phyloP scores from a whole-genome alignment of 1,284 basidiomycete species.

The Ceratobasidium sp. region DNA sequence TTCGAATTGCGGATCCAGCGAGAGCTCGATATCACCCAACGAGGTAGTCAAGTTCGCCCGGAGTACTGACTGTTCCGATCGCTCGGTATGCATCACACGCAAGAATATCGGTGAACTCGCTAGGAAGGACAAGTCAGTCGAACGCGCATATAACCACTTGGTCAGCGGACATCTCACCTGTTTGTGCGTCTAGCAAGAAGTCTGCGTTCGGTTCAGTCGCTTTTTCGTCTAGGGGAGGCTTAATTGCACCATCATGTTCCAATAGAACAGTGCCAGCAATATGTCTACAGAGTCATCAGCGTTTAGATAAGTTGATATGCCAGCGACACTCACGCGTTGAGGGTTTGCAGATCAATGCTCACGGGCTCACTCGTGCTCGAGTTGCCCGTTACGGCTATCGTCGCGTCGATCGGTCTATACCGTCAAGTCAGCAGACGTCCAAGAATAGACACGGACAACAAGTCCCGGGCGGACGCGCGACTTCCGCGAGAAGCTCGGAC shows the following conservation, averaged over 20 bases:
- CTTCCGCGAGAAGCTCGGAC: slow-evolving; percentile 17
- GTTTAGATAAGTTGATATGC: not conserved
- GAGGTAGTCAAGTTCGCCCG: slow-evolving; percentile 24
- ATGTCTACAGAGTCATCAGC: slow-evolving; percentile 9
- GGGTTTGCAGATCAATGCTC: slow-evolving; percentile 27
- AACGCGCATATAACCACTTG: slow-evolving; percentile 22
- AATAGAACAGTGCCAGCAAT: slow-evolving; percentile 37
- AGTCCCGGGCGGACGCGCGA: slow-evolving; percentile 19
- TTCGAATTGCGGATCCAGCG: slow-evolving; percentile 23
- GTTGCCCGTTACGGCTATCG: slow-evolving; percentile 16
- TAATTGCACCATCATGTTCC: slow-evolving; percentile 26
- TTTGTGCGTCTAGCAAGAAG: slow-evolving; percentile 28
- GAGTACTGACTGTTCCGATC: slow-evolving; percentile 18
- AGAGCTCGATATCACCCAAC: slow-evolving; percentile 23
- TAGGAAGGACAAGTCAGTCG: not conserved
- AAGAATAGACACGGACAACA: not conserved
- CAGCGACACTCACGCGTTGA: slow-evolving; percentile 26
- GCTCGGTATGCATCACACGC: slow-evolving; percentile 29
- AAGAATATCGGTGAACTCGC: slow-evolving; percentile 38
- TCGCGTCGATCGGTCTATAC: slow-evolving; percentile 26
- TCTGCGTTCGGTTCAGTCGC: slow-evolving; percentile 11
- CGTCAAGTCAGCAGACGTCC: not conserved
- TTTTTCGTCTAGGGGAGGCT: not conserved
- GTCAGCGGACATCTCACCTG: slow-evolving; percentile 12
- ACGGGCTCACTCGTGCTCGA: slow-evolving; percentile 30